Evolutionary conservation across 257 asterid species (phyloP), one percentile per base, ranked within the genome.

Genomic region (Eustoma russellianum): DNA sequence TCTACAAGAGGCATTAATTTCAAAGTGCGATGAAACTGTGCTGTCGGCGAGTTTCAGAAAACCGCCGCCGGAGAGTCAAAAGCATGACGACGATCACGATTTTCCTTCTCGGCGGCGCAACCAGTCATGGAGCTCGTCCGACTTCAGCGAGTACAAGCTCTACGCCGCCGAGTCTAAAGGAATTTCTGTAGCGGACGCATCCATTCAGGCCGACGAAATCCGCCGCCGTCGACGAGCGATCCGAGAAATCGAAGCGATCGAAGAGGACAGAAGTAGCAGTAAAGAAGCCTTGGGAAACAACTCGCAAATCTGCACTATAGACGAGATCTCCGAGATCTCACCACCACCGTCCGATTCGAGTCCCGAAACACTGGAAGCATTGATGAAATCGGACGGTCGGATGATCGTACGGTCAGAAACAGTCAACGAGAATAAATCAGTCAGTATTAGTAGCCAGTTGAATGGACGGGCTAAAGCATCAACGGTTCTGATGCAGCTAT

Each of bases 261-360:
- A 70, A 48, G 72, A 72, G 43, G 70, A 50, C 15, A 48, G 43
- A 59, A 60, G 47, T 70, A 70, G 17, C 1, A 18, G 44, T 10
- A 59, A 64, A 33, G 64, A 53, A 34, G 34, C 33, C 33, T 58
- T 53, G 18, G 55, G 75, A 43, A 58, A 33, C 17, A 34, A 60
- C 28, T 64, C 50, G 16, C 69, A 71, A 45, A 33, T 66, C 28
- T 55, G 58, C 69, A 58, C 77, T 6, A 17, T 33, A n/a, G 70
- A 57, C 8, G 70, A 67, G 77, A 49, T 69, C 59, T 72, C 58
- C 24, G 79, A 69, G 6, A 72, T 84, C 65, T 77, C 95, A 16
- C 93, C 96, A 13, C 95, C 77, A 17, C 84, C 86, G 74, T 81
- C 93, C 6, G 94, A 86, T 48, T 90, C 97, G 7, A 86, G 97